These are phyloP conservation scores for Anisodus acutangulus DNA, from an alignment of 257 asterid genomes.

Conservation along the genomic window DNA sequence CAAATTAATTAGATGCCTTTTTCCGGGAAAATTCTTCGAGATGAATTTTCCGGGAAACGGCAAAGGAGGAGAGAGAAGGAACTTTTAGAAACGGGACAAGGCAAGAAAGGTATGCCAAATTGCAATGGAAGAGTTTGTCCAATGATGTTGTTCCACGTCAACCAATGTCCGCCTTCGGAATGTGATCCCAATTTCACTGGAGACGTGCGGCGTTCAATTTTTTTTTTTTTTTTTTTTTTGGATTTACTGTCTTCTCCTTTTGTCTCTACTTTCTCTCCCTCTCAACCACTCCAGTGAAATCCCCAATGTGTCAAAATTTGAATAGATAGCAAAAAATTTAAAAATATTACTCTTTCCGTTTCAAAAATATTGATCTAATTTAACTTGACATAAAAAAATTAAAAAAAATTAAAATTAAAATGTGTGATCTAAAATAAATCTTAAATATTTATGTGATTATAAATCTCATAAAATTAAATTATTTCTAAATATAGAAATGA, in stretches of 20 bases:
- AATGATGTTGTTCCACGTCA: not conserved
- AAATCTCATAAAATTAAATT: no score
- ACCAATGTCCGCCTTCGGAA: constrained; percentile 19
- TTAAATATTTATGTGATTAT: no score
- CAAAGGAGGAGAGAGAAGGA: not conserved
- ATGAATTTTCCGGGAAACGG: constrained; percentile 34
- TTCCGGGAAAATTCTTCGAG: constrained; percentile 23
- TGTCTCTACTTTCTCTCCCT: not conserved
- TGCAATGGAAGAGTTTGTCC: constrained; percentile 6
- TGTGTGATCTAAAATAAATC: no score
- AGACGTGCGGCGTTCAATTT: constrained; percentile 22
- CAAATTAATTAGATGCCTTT: not conserved
- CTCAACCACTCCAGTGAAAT: no score
- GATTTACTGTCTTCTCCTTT: not conserved
- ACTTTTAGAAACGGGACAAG: not conserved
- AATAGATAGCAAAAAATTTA: no score
- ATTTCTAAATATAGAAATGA: no score
- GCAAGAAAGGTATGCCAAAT: not conserved
- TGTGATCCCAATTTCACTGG: constrained; percentile 19
- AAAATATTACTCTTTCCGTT: no score
- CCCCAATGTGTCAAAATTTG: no score
- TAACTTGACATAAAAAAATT: no score
- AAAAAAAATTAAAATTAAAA: no score
- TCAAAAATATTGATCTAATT: no score
- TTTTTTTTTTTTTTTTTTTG: not conserved